phyloP scores from a whole-genome alignment of 495 filamentous ascomycete species.

The Xylona heveae region DNA sequence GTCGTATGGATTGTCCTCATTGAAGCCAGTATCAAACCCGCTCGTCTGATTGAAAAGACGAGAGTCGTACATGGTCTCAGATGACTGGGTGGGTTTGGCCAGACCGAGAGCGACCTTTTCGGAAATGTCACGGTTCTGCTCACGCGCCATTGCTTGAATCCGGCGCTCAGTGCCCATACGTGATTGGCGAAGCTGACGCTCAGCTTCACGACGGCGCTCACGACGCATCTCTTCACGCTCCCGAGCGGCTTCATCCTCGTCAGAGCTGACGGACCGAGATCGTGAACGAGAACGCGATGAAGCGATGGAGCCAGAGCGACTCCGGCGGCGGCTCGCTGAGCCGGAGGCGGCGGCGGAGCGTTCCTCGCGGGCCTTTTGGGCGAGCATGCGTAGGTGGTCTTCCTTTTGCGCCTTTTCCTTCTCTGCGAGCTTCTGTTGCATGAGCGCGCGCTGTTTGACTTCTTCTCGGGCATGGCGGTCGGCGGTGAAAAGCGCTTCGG shows the following conservation, averaged over 20 bases:
- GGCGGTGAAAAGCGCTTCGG: slow-evolving; percentile 81
- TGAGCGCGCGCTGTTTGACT: slow-evolving; percentile 72
- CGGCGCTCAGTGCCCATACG: slow-evolving; percentile 87
- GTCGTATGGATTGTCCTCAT: slow-evolving; percentile 95
- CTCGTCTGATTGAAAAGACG: slow-evolving; percentile 85
- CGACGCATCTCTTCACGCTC: slow-evolving; percentile 58
- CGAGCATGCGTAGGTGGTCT: slow-evolving; percentile 72
- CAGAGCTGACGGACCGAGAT: slow-evolving; percentile 26
- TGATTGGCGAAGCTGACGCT: slow-evolving; percentile 79
- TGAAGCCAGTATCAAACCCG: slow-evolving; percentile 78
- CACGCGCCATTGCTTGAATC: slow-evolving; percentile 77
- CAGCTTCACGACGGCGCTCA: slow-evolving; percentile 60
- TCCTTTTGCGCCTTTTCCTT: slow-evolving; percentile 91
- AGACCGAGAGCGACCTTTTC: slow-evolving; percentile 93
- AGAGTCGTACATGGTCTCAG: slow-evolving; percentile 91
- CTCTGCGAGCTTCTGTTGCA: slow-evolving; percentile 94
- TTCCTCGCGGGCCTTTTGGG: slow-evolving; percentile 79
- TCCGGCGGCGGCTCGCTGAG: slow-evolving; percentile 18
- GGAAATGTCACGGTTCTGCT: slow-evolving; percentile 92
- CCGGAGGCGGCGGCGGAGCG: slow-evolving; percentile 27
- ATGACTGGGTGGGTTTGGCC: slow-evolving; percentile 78
- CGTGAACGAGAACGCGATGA: slow-evolving; percentile 20
- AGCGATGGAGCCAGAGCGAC: slow-evolving; percentile 18
- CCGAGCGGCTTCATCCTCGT: slow-evolving; percentile 41
- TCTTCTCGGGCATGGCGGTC: slow-evolving; percentile 91